Conservation (phyloP, 768 basidiomycete species). For the Wakefieldia striispora region DNA sequence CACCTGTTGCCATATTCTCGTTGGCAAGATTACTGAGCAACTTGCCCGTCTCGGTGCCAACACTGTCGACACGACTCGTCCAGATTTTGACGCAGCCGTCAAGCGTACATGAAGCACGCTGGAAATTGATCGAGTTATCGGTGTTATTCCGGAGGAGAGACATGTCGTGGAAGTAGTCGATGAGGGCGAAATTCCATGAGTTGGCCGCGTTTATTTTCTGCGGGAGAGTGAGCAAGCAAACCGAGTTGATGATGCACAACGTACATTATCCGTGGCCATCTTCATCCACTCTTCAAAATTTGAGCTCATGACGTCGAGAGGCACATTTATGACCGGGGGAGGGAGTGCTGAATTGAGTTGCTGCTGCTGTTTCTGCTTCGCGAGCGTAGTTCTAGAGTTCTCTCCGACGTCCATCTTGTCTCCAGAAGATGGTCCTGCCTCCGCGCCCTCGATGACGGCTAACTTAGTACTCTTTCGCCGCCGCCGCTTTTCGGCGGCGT, state of each 20-base stretch:
- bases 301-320: conserved; percentile 82
- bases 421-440: conserved; percentile 56
- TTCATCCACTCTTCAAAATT: conserved; percentile 99
- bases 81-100: conserved; percentile 99
- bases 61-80: conserved; percentile 96
- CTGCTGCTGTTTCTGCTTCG: conserved; percentile 56
- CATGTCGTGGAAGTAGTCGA: conserved; percentile 99
- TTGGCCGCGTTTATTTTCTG: conserved; percentile 99
- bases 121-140: conserved; percentile 98
- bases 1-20: conserved; percentile 56
- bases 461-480: conserved; percentile 77
- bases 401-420: conserved; percentile 38
- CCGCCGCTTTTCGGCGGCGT: conserved; percentile 81
- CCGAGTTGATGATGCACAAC: conserved; percentile 1
- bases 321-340: conserved; percentile 56
- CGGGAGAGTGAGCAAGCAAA: conserved; percentile 9
- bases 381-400: conserved; percentile 41
- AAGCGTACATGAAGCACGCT: conserved; percentile 94
- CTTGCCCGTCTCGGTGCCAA: conserved; percentile 95
- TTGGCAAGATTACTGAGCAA: conserved; percentile 83
- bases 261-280: conserved; percentile 96
- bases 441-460: conserved; percentile 50
- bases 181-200: conserved; percentile 96
- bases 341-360: conserved; percentile 60
- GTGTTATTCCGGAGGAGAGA: conserved; percentile 87